Evolutionary conservation across 129 eudicot species (phyloP), one percentile per base, ranked within the genome.

Genomic region (Lonicera japonica): DNA sequence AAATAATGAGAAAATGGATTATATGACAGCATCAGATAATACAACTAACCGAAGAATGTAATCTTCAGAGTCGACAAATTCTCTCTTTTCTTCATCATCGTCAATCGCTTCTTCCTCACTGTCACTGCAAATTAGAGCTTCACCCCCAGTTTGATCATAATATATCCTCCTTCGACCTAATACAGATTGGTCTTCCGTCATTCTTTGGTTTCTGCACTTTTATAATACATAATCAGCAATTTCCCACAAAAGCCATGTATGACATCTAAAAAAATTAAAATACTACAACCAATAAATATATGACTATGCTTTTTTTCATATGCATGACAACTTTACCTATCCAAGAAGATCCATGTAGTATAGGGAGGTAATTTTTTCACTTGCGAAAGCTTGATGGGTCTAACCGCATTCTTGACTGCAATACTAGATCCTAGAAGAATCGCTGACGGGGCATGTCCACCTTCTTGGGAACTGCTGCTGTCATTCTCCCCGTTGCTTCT

Each of bases 171-270:
- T 86, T 47, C 97, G 74, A 59, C 97, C 97, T 14, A 90, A 80
- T 52, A 90, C 95, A 43, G 97, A 90, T 65, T 90, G 97, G 71
- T 90, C 97, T 71, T 86, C 97, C 16, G 92, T 81, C 97, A 90
- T 90, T 79, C 95, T 90, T 63, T 80, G 97, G 68, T 90, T 90
- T 70, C 97, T 90, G 86, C 64, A 73, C 40, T 10, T 46, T 56
- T 53, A 75, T 21, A 36, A 58, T 60, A 46, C 4, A n/a, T n/a
- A 6, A 36, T 41, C 34, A 68, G 39, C 5, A 43, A 0, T 14
- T 2, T 43, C 14, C 22, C 38, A 43, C 19, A 47, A 6, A 48
- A 43, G 50, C 50, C 13, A 43, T 43, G 2, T 29, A 29, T 29
- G 6, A 29, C 36, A 29, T 29, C 4, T 29, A 29, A 29, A 29